Conservation (phyloP, 768 basidiomycete genomes). For the Favolaschia claudopus region DNA sequence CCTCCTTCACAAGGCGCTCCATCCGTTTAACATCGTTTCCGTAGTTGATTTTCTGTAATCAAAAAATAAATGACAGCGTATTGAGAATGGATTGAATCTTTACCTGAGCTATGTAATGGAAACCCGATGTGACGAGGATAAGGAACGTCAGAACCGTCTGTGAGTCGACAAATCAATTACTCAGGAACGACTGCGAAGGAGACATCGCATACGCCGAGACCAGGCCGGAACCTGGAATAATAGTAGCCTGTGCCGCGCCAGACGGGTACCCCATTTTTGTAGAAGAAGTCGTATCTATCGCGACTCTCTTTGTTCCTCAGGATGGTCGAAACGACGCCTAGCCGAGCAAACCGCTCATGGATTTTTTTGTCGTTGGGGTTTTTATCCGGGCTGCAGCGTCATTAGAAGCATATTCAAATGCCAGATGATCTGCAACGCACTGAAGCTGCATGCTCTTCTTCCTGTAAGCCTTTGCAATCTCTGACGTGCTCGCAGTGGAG, state of each 20-base stretch:
- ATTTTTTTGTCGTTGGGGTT: conserved; percentile 84
- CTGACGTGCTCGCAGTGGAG: conserved; percentile 71
- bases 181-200: not conserved
- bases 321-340: conserved; percentile 87
- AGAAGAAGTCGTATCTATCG: conserved; percentile 90
- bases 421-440: conserved; percentile 55
- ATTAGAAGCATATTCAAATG: conserved; percentile 5
- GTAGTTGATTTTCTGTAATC: conserved; percentile 81
- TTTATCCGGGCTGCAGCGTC: conserved; percentile 83
- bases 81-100: too few species aligned
- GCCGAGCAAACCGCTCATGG: conserved; percentile 90
- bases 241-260: conserved; percentile 98
- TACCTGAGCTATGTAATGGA: conserved; percentile 88
- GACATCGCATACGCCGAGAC: conserved; percentile 10
- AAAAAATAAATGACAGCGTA: too few species aligned
- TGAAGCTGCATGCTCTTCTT: conserved; percentile 91
- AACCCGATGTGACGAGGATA: conserved; percentile 71
- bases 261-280: conserved; percentile 95
- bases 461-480: conserved; percentile 90
- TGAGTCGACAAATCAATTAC: not conserved
- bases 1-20: conserved; percentile 63
- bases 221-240: conserved; percentile 77
- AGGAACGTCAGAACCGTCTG: conserved; percentile 85
- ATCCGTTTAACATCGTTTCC: conserved; percentile 75
- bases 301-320: conserved; percentile 78